A percentile compares a stretch with the other conserved stretches of the same genome.
Conservation (phyloP, 768 basidiomycete species). For the Galerina sulciceps region DNA sequence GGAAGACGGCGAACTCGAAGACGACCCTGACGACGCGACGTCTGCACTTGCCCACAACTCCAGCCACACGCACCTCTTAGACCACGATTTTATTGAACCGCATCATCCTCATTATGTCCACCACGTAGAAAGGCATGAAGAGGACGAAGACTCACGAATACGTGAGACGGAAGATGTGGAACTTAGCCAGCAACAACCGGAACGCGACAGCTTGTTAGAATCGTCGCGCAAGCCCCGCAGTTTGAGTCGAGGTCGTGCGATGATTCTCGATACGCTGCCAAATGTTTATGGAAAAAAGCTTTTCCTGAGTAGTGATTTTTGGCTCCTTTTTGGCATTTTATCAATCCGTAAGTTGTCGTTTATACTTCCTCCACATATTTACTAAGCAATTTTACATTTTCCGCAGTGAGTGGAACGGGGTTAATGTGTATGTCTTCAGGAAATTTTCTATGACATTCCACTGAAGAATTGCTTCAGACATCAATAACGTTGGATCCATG, state of each 20-base stretch:
- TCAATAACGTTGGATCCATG: conserved; percentile 87
- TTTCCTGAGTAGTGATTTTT: conserved; percentile 61
- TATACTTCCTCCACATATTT: background rate
- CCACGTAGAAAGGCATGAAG: background rate
- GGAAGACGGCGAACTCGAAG: conserved; percentile 19
- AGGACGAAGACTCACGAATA: background rate
- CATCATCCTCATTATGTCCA: conserved; percentile 19
- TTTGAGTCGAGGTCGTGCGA: conserved; percentile 26
- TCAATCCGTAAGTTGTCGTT: conserved; percentile 53
- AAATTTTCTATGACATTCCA: conserved; percentile 27
- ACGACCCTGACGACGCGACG: conserved; percentile 16
- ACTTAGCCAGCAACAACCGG: conserved; percentile 9
- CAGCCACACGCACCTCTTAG: conserved; percentile 25
- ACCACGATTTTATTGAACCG: conserved; percentile 24
- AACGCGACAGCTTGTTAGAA: conserved; percentile 2
- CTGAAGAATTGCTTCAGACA: conserved; percentile 46
- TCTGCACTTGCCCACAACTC: conserved; percentile 12
- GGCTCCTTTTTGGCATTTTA: conserved; percentile 61
- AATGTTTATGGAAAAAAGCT: conserved; percentile 61
- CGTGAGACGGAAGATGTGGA: conserved; percentile 15
- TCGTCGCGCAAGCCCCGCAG: conserved; percentile 15
- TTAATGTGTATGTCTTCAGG: conserved; percentile 71
- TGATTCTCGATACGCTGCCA: conserved; percentile 34
- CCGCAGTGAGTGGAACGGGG: conserved; percentile 72
- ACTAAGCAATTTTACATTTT: conserved; percentile 2